Evolutionary conservation across 257 asterid species (phyloP), one percentile per base, ranked within the genome.

Genomic region (Capsicum pubescens): DNA sequence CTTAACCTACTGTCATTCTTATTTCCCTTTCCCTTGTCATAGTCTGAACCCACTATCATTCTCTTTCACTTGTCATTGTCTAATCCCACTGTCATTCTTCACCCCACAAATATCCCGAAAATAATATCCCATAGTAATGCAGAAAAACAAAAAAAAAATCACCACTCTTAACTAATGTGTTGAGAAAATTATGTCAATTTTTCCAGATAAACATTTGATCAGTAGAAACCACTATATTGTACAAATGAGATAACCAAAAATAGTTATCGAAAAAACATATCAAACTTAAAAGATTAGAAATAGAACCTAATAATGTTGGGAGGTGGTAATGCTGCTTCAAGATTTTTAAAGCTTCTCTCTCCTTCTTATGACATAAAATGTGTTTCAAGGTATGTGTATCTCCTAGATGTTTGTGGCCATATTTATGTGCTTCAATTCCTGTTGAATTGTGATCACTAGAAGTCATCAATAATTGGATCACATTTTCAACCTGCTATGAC

Each of bases 301-400:
- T 44, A 7, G 69, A 87, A 95, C 99, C 98, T 61, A 97, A 95
- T 67, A 98, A 94, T 84, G 96, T 87, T 67, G 97, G 99, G 85
- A 95, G 92, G 68, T 88, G 91, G 76, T 95, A 95, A 64, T 92
- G 94, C 85, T 61, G 89, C 87, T 94, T 95, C 74, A 95, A 84
- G 89, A 95, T 94, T 86, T 87, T 94, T 2, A 97, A 95, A 77
- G 99, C 97, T 84, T 90, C 93, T 83, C 86, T 90, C 83, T 94
- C 99, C 87, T 93, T 94, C 91, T 94, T 94, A 91, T 95, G 99
- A 88, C 99, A 95, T 87, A 95, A 82, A 26, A 95, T 93, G 64
- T 98, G 93, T 84, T 94, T 86, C 82, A 95, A 90, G 64, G 97
- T 94, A 83, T 94, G 96, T 59, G 98, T 93, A 83, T 95, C 96